These are phyloP conservation scores for Tuber aestivum DNA, from an alignment of 495 filamentous ascomycete species.

Conservation along the genomic window DNA sequence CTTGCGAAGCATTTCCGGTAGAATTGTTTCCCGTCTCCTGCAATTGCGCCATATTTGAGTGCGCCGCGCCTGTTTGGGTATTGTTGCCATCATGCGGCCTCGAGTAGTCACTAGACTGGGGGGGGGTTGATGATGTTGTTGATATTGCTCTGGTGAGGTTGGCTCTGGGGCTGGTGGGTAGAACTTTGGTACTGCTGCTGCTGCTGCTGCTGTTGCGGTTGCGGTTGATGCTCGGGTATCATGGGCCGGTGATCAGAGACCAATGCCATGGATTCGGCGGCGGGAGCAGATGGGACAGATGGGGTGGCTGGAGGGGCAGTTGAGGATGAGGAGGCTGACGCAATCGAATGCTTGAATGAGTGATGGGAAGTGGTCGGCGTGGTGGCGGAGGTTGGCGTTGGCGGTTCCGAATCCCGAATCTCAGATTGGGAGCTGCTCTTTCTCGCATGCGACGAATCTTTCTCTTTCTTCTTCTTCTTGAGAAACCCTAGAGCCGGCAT, in stretches of 20 bases:
- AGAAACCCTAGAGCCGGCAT: slow-evolving; percentile 81
- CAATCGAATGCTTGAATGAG: slow-evolving; percentile 50
- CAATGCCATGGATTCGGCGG: slow-evolving; percentile 42
- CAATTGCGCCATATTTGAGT: slow-evolving; percentile 40
- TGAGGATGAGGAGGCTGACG: slow-evolving; percentile 44
- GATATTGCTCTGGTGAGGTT: slow-evolving; percentile 54
- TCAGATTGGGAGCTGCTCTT: slow-evolving; percentile 43
- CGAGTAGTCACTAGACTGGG: slow-evolving; percentile 51
- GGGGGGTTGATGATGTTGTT: slow-evolving; percentile 64
- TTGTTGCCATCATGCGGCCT: slow-evolving; percentile 38
- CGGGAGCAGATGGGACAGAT: slow-evolving; percentile 43
- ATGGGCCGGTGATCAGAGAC: slow-evolving; percentile 45
- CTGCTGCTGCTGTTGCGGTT: too few relatives aligned
- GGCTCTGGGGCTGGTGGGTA: slow-evolving; percentile 51
- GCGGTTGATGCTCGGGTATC: slow-evolving; percentile 46
- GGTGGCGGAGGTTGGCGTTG: slow-evolving; percentile 51
- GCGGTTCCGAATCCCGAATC: slow-evolving; percentile 39
- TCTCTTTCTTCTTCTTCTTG: slow-evolving; percentile 95
- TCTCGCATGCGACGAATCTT: slow-evolving; percentile 47
- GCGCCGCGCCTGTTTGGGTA: slow-evolving; percentile 37
- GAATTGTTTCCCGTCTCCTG: slow-evolving; percentile 29
- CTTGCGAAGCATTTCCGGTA: slow-evolving; percentile 31
- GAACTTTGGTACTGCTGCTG: slow-evolving; percentile 41
- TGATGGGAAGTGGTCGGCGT: slow-evolving; percentile 56
- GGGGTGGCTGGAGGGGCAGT: slow-evolving; percentile 42